A percentile compares a stretch with the other conserved stretches of the same genome.
Conservation (phyloP, 352 stramenopile species). For the Pythium grandisporangium region DNA sequence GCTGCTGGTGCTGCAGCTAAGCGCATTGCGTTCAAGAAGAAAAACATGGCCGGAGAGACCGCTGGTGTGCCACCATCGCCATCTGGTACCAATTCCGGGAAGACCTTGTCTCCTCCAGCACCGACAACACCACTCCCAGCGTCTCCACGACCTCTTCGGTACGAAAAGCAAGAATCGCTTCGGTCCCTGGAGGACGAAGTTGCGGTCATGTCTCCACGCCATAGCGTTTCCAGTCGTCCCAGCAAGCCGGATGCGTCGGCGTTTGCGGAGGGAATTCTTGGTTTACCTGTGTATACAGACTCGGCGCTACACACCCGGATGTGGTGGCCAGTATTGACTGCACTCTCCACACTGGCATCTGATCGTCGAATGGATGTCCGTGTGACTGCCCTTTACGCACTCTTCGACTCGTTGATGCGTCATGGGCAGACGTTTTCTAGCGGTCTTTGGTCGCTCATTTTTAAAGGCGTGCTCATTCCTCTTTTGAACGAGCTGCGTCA, state of each 20-base stretch:
- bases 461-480: slow-evolving; percentile 80
- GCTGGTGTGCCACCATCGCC: slow-evolving; percentile 11
- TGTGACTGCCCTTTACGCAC: slow-evolving; percentile 48
- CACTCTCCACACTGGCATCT: slow-evolving; percentile 89
- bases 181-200: slow-evolving; percentile 54
- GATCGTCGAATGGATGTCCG: slow-evolving; percentile 88
- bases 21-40: slow-evolving; percentile 50
- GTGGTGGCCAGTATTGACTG: slow-evolving; percentile 96
- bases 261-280: too few relatives aligned
- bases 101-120: too few relatives aligned
- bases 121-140: too few relatives aligned
- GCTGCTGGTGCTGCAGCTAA: slow-evolving; percentile 24
- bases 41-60: slow-evolving; percentile 14
- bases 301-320: slow-evolving; percentile 57
- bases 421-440: slow-evolving; percentile 66
- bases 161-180: slow-evolving; percentile 60
- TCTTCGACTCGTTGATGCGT: slow-evolving; percentile 66
- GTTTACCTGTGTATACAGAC: slow-evolving; percentile 67
- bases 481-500: slow-evolving; percentile 71
- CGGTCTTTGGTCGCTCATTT: slow-evolving; percentile 75
- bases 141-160: slow-evolving; percentile 20
- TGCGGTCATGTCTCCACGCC: slow-evolving; percentile 28
- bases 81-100: slow-evolving; percentile 9
- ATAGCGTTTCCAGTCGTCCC: too few relatives aligned
- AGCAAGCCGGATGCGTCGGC: too few relatives aligned